Evolutionary conservation across 2,329 filamentous ascomycete genomes (phyloP).

Genomic region (Epichloe sibirici): DNA sequence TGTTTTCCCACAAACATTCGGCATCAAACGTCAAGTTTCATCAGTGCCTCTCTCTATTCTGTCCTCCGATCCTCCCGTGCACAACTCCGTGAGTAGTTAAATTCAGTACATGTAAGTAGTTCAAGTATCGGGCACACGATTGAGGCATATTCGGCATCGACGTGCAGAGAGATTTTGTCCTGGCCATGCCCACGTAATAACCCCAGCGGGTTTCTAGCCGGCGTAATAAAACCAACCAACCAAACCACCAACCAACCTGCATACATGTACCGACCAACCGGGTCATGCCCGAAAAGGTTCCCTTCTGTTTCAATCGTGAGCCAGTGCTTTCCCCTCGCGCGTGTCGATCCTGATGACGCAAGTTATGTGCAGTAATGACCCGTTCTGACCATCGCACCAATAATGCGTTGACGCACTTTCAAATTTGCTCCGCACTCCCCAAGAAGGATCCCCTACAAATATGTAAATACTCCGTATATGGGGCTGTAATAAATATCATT

Average conservation of each 20-base stretch:
- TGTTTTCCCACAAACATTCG: neutral
- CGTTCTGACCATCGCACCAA: neutral
- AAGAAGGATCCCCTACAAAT: neutral
- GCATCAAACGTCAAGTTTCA: neutral
- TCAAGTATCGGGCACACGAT: neutral
- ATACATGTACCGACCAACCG: too few species aligned
- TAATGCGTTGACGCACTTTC: neutral
- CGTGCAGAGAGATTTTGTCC: neutral
- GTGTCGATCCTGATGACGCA: neutral
- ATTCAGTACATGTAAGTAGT: too few species aligned
- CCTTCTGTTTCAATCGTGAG: neutral
- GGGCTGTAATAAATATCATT: too few species aligned
- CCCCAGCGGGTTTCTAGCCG: too few species aligned
- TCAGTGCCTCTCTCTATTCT: too few species aligned
- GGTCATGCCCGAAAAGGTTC: neutral
- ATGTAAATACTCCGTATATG: too few species aligned
- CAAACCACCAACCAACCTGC: too few species aligned
- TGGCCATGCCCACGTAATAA: too few species aligned
- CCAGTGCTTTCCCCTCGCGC: neutral
- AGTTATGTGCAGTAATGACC: neutral
- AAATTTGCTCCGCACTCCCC: neutral
- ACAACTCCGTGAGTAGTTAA: too few species aligned
- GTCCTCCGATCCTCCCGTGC: too few species aligned
- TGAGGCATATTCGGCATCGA: neutral
- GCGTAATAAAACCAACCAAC: too few species aligned